phyloP scores from a whole-genome alignment of 1,139 yeast species.

The Lodderomyces parapsilosis region DNA sequence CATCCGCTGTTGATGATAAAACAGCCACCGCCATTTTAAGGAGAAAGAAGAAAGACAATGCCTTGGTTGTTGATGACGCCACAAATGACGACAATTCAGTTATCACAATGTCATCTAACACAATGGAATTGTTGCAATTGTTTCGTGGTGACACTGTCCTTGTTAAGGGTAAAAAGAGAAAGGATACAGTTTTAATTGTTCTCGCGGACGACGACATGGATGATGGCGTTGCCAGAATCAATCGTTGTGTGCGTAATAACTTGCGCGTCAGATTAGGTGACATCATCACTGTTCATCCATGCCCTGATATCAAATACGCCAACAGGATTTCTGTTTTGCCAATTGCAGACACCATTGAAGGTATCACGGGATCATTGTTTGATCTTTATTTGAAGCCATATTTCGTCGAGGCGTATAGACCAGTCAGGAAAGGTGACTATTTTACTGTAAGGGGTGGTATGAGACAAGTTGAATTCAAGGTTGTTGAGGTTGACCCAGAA shows the following conservation, averaged over 20 bases:
- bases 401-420: constrained; percentile 98
- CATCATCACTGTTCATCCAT: constrained; percentile 85
- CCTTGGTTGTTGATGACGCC: constrained; percentile 94
- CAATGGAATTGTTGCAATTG: constrained; percentile 92
- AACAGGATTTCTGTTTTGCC: constrained; percentile 93
- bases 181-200: constrained; percentile 95
- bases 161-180: constrained; percentile 97
- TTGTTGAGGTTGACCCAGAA: constrained; percentile 96
- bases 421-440: constrained; percentile 96
- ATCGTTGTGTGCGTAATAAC: constrained; percentile 95
- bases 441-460: constrained; percentile 96
- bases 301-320: constrained; percentile 97
- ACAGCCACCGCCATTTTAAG: constrained; percentile 97
- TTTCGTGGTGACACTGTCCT: constrained; percentile 98
- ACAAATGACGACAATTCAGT: constrained; percentile 96
- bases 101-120: constrained; percentile 88
- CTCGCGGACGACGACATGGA: constrained; percentile 96
- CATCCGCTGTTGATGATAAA: constrained; percentile 61
- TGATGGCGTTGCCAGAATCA: constrained; percentile 91
- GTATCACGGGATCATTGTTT: constrained; percentile 94
- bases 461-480: constrained; percentile 99
- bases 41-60: constrained; percentile 96
- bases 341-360: constrained; percentile 97
- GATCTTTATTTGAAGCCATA: constrained; percentile 97
- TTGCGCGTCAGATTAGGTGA: constrained; percentile 94